Evolutionary conservation across 495 filamentous ascomycete genomes (phyloP).

Genomic region (Lichina pygmaea): DNA sequence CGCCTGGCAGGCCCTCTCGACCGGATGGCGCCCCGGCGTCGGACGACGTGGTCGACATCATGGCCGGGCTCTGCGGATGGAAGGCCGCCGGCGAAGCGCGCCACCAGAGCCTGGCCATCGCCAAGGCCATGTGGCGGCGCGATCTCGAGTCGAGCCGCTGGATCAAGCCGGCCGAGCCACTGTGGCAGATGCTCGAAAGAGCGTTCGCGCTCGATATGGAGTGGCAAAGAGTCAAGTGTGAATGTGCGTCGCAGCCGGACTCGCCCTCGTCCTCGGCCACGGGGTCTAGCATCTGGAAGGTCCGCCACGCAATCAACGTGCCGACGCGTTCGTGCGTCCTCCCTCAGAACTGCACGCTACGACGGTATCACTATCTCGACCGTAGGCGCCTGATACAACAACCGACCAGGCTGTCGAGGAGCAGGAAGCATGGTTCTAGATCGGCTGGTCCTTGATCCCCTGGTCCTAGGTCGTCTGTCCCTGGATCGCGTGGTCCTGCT

Average conservation of each 20-base stretch:
- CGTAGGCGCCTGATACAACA: too few relatives aligned
- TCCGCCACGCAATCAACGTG: conserved; percentile 2
- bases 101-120: neutral
- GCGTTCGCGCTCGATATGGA: neutral
- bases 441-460: too few relatives aligned
- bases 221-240: neutral
- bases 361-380: too few relatives aligned
- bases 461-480: too few relatives aligned
- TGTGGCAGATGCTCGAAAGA: neutral
- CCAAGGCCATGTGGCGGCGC: neutral
- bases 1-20: too few relatives aligned
- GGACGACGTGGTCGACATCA: neutral
- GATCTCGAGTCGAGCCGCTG: neutral
- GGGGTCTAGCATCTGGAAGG: neutral
- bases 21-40: too few relatives aligned
- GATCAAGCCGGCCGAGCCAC: neutral
- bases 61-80: neutral
- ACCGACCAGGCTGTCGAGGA: too few relatives aligned
- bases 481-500: too few relatives aligned
- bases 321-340: neutral
- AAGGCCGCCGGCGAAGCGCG: neutral
- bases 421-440: too few relatives aligned
- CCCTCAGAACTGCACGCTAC: too few relatives aligned
- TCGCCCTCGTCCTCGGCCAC: neutral
- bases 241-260: too few relatives aligned